Percentiles rank a stretch among this genome's conserved stretches.
Conservation (phyloP, 192 early-diverging fungal genomes). For the Thamnidium elegans region DNA sequence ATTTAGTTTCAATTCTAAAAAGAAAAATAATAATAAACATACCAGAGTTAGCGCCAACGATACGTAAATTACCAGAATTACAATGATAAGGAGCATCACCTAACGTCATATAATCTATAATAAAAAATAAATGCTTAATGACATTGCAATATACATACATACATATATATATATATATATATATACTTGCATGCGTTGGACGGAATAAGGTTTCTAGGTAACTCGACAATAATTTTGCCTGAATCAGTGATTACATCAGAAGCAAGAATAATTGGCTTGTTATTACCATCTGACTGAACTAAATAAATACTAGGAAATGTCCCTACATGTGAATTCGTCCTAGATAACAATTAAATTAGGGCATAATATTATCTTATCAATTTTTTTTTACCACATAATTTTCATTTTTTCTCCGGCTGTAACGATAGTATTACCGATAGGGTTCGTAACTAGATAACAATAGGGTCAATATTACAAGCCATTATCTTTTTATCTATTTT, state of each 20-base stretch:
- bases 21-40: too few species aligned
- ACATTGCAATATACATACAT: neutral
- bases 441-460: neutral
- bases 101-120: slow-evolving; percentile 13
- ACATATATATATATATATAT: neutral
- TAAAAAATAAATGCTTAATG: neutral
- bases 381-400: slow-evolving; percentile 7
- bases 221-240: neutral
- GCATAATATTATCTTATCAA: neutral
- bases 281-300: slow-evolving; percentile 5
- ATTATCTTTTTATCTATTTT: neutral
- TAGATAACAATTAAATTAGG: neutral
- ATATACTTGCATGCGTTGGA: slow-evolving; percentile 11
- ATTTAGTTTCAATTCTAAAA: too few species aligned
- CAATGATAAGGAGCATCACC: slow-evolving; percentile 8
- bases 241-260: neutral
- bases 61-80: slow-evolving; percentile 17
- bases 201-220: neutral
- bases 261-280: slow-evolving; percentile 5
- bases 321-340: slow-evolving; percentile 6
- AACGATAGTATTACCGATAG: slow-evolving; percentile 16
- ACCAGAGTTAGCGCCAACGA: neutral
- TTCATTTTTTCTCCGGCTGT: slow-evolving; percentile 16
- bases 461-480: neutral
- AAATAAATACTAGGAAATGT: slow-evolving; percentile 10